Conservation (phyloP, 192 early-diverging fungal genomes). For the Mortierella hygrophila region DNA sequence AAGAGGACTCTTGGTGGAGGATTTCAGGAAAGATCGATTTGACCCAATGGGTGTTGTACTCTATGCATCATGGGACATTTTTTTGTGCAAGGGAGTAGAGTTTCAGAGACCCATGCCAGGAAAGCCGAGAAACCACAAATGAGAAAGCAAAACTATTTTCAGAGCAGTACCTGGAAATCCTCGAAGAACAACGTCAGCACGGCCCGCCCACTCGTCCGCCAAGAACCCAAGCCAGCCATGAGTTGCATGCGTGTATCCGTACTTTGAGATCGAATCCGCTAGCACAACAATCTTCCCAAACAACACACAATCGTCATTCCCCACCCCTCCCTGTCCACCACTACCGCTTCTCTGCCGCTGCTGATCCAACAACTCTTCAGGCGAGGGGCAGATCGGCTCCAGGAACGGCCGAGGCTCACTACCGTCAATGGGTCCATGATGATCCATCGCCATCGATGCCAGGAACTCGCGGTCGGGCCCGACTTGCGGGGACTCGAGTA, state of each 20-base stretch:
- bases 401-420: conserved; percentile 34
- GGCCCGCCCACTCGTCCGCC: conserved; percentile 44
- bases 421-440: conserved; percentile 19
- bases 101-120: background rate
- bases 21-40: conserved; percentile 67
- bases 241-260: conserved; percentile 46
- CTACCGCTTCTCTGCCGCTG: background rate
- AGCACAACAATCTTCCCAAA: conserved; percentile 53
- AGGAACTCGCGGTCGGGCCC: conserved; percentile 37
- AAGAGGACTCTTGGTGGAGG: conserved; percentile 56
- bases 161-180: conserved; percentile 74
- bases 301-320: conserved; percentile 20
- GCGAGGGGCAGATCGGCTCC: conserved; percentile 19
- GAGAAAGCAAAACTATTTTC: background rate
- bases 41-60: conserved; percentile 78
- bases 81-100: background rate
- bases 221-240: conserved; percentile 46
- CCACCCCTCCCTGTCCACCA: background rate
- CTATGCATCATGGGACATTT: conserved; percentile 31
- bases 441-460: conserved; percentile 5
- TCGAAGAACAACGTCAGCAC: conserved; percentile 80
- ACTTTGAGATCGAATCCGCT: conserved; percentile 47
- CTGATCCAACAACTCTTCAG: background rate
- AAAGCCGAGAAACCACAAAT: background rate
- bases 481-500: conserved; percentile 44